phyloP scores from a whole-genome alignment of 2,329 filamentous ascomycete genomes.

The Sclerotinia subarctica region DNA sequence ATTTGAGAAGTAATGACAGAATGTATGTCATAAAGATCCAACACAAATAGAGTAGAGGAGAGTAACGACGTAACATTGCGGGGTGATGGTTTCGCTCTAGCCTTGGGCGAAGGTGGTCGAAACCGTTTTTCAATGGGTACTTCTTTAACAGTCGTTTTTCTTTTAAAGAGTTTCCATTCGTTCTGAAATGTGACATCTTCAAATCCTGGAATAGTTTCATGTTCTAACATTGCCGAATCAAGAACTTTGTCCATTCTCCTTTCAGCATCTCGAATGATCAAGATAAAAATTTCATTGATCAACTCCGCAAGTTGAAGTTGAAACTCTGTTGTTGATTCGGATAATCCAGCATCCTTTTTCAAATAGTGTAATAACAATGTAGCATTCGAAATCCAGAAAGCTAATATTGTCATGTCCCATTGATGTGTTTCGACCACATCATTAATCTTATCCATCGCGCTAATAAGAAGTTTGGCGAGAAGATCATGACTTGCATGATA shows the following conservation, averaged over 20 bases:
- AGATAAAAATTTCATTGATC: conserved; percentile 96
- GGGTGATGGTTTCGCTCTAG: conserved; percentile 85
- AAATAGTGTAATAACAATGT: conserved; percentile 94
- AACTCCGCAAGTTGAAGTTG: conserved; percentile 91
- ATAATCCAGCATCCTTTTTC: conserved; percentile 84
- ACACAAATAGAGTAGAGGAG: conserved; percentile 92
- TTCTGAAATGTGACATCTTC: conserved; percentile 97
- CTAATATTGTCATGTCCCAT: conserved; percentile 99
- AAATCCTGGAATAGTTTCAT: conserved; percentile 96
- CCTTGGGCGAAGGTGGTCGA: conserved; percentile 88
- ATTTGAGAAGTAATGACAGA: conserved; percentile 94
- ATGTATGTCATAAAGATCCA: conserved; percentile 98
- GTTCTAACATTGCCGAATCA: conserved; percentile 90
- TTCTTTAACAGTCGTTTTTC: conserved; percentile 84
- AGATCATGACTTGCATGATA: conserved; percentile 90
- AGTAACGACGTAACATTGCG: conserved; percentile 93
- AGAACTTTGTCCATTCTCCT: conserved; percentile 93
- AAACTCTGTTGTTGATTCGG: conserved; percentile 79
- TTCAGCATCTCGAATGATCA: conserved; percentile 95
- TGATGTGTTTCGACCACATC: conserved; percentile 92
- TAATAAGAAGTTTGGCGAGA: conserved; percentile 73
- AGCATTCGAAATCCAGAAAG: conserved; percentile 98
- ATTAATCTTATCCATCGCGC: conserved; percentile 95
- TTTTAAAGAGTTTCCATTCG: conserved; percentile 96
- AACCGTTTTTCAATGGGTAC: conserved; percentile 89